Conservation (phyloP, 495 filamentous ascomycete genomes). For the Amorphotheca resinae region DNA sequence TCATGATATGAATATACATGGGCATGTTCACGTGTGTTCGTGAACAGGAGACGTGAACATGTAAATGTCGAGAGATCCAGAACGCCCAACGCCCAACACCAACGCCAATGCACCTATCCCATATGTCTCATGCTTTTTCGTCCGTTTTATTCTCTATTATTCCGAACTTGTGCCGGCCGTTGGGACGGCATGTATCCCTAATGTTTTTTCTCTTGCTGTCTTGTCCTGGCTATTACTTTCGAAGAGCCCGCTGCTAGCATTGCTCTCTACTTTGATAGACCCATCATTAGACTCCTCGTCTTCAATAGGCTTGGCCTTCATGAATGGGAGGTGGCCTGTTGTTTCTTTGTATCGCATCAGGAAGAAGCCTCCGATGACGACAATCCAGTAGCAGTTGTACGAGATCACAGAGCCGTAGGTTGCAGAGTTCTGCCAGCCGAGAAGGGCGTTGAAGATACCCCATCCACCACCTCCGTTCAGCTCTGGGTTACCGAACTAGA, state of each 20-base stretch:
- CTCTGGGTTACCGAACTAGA: slow-evolving; percentile 62
- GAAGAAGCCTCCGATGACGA: slow-evolving; percentile 47
- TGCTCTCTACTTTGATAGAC: neutral
- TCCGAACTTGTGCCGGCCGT: too few species aligned
- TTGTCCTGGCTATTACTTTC: slow-evolving; percentile 5
- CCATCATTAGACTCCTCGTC: neutral
- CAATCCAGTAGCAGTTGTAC: slow-evolving; percentile 83
- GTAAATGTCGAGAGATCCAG: too few species aligned
- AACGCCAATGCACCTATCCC: too few species aligned
- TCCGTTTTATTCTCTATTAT: too few species aligned
- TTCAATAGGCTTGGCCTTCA: slow-evolving; percentile 25
- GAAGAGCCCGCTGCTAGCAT: slow-evolving; percentile 1
- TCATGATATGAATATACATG: too few species aligned
- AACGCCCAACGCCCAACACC: too few species aligned
- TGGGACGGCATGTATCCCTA: too few species aligned
- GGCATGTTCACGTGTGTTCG: too few species aligned
- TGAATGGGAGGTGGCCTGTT: slow-evolving; percentile 52
- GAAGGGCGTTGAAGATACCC: slow-evolving; percentile 76
- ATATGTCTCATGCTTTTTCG: too few species aligned
- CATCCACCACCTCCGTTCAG: slow-evolving; percentile 67
- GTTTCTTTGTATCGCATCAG: slow-evolving; percentile 55
- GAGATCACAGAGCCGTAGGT: slow-evolving; percentile 73
- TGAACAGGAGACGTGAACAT: too few species aligned
- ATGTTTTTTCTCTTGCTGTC: too few species aligned
- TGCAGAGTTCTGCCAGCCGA: slow-evolving; percentile 84